phyloP scores from a whole-genome alignment of 1,284 basidiomycete genomes.

The Psilocybe mexicana region DNA sequence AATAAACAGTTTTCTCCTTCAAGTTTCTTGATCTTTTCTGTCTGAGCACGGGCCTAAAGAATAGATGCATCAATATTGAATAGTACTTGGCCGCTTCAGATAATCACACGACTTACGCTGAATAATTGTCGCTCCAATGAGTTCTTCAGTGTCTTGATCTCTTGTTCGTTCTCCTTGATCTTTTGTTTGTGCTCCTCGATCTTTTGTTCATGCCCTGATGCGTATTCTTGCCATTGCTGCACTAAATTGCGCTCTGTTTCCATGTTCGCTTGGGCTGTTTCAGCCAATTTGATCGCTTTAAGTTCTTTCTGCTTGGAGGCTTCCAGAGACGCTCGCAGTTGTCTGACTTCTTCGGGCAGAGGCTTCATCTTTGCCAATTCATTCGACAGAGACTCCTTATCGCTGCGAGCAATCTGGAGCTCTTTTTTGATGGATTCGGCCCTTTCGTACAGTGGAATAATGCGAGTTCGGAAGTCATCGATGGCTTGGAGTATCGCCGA shows the following conservation, averaged over 20 bases:
- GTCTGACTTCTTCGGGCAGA: slow-evolving; percentile 15
- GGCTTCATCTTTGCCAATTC: slow-evolving; percentile 20
- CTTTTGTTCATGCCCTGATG: slow-evolving; percentile 27
- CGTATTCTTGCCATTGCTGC: slow-evolving; percentile 17
- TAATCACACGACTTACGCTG: background rate
- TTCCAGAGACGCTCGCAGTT: slow-evolving; percentile 13
- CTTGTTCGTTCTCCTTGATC: slow-evolving; percentile 27
- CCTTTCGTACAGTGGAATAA: slow-evolving; percentile 34
- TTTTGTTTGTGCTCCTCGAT: slow-evolving; percentile 29
- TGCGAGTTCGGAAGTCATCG: slow-evolving; percentile 37
- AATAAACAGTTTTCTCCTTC: slow-evolving; percentile 18
- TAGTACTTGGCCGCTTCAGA: too few species aligned
- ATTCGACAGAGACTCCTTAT: slow-evolving; percentile 18
- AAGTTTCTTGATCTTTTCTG: slow-evolving; percentile 24
- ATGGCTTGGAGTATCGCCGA: slow-evolving; percentile 31
- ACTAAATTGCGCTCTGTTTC: slow-evolving; percentile 17
- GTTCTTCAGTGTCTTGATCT: slow-evolving; percentile 27
- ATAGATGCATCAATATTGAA: background rate
- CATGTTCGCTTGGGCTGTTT: slow-evolving; percentile 27
- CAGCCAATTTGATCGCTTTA: slow-evolving; percentile 27
- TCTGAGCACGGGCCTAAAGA: slow-evolving; percentile 19
- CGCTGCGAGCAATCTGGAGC: slow-evolving; percentile 11
- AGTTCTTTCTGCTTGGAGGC: slow-evolving; percentile 23
- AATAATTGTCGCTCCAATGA: slow-evolving; percentile 25
- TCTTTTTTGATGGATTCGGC: slow-evolving; percentile 21